Evolutionary conservation across 257 asterid species (phyloP).

Genomic region (Ophiorrhiza pumila): DNA sequence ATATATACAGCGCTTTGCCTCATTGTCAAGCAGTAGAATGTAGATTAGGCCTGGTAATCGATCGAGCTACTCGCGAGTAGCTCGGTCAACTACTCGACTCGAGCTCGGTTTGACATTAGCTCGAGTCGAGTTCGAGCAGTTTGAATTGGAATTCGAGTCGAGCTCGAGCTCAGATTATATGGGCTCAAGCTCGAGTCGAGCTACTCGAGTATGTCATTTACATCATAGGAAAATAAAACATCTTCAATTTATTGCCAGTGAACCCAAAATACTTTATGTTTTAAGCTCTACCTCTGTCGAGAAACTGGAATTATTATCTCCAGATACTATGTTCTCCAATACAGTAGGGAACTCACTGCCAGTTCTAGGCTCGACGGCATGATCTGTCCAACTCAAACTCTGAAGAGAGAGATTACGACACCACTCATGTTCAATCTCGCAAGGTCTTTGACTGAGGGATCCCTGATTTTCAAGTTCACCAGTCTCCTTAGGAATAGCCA

Average conservation of each 20-base stretch:
- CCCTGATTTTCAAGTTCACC: slow-evolving; percentile 48
- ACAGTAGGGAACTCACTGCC: slow-evolving; percentile 89
- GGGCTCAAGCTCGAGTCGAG: no score
- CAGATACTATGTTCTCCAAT: slow-evolving; percentile 51
- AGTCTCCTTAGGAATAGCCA: slow-evolving; percentile 51
- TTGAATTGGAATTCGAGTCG: no score
- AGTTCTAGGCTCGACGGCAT: slow-evolving; percentile 70
- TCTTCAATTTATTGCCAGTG: neutral
- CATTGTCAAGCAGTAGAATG: no score
- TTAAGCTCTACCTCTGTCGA: slow-evolving; percentile 64
- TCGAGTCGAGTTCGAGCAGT: no score
- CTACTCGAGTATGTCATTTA: no score
- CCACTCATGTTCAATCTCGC: slow-evolving; percentile 63
- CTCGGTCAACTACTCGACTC: no score
- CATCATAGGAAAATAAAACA: neutral
- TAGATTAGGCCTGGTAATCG: no score
- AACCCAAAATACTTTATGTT: neutral
- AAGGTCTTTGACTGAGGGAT: slow-evolving; percentile 44
- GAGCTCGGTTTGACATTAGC: no score
- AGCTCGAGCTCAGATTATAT: no score
- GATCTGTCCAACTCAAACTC: slow-evolving; percentile 56
- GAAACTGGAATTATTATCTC: slow-evolving; percentile 49
- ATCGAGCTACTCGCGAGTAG: no score
- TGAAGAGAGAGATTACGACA: slow-evolving; percentile 47
- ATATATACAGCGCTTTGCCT: no score